Evolutionary conservation across 805 yeast genomes (phyloP), one percentile per base, ranked within the genome.

Genomic region (Barnettozyma wickerhamii): DNA sequence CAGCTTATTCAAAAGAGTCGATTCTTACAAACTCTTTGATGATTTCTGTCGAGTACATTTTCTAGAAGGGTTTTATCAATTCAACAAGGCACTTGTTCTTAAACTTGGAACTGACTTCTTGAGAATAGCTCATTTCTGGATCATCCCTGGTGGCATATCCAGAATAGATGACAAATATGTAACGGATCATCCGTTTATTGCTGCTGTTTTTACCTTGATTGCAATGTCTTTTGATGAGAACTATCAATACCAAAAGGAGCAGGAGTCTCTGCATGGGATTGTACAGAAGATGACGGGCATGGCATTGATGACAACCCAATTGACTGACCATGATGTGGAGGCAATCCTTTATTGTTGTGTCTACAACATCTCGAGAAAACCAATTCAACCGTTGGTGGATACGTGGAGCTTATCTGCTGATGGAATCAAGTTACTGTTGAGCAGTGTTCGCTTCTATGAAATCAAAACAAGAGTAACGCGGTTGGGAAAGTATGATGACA

Each of bases 301-400:
- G 38, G 72, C 78, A 1, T 51, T 72, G 19, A 67, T 72, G 51
- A 70, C 77, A 4, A 72, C 69, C 32, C 74, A 75, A n/a, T 55
- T 77, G 23, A 73, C 73, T 5, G 81, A 75, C 48, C 79, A 75
- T 55, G 84, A 78, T 49, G 69, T 77, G 27, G 84, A 78, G 51
- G 82, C 81, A 0, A 68, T 78, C 7, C 50, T 77, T 20, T 78
- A 78, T 50, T 65, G 78, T 38, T 68, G 77, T 17, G 57, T 74
- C 53, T 78, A 74, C 52, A 74, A 74, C 47, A 69, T 75, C 34
- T 73, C 79, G 2, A 62, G 80, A 46, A 75, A 75, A 45, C 72
- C 79, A 4, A 61, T 66, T 36, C 82, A 77, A 50, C 62, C 71
- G n/a, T 67, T 69, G 38, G 62, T 74, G 46, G 78, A 78, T 53